Base-by-base conservation (phyloP, 1,284 basidiomycete species). In the Marasmius fiardii region DNA sequence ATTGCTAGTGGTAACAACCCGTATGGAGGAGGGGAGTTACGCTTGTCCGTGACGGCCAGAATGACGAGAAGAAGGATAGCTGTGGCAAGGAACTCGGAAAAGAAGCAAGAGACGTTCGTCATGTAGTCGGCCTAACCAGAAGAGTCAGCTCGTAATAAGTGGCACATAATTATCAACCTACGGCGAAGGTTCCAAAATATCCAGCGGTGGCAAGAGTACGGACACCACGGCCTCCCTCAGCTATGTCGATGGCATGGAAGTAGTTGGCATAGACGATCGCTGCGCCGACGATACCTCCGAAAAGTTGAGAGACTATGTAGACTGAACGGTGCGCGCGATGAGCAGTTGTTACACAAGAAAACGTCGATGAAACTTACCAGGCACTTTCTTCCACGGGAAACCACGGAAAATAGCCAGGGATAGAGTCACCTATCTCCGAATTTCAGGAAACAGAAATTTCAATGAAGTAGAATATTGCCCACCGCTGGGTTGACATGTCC, bases 401-500 rank as follows among this genome's bases (percentile, higher is more conserved):
- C 74, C 73, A 50, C 89, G 83, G 68, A 85, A 80, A 14, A 82
- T 73, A 3, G 86, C 86, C 56, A 90, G 63, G 7, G 82, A 76
- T 37, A 92, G 67, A 4, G 89, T 91, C 49, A 64, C 65, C 63
- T 68, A 50, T 12, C 12, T 44, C 18, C n/a, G n/a, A 14, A 43
- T 26, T 16, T 39, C 4, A 33, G 23, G 20, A 12, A 43, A 2
- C 24, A n/a, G 31, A 21, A 20, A 11, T 16, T 28, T 5, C 10
- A 26, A 37, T 12, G 23, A 4, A 21, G 37, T 8, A 10, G 10
- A n/a, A 12, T 10, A 35, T n/a, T 55, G 34, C 73, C 55, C 49
- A 83, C 87, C 16, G 86, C 86, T 41, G 88, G 88, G 63, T 90
- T 90, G 60, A 90, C 76, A 68, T 90, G 88, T 26, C 85, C 88